Evolutionary conservation across 352 stramenopile genomes (phyloP).

Genomic region (Globisporangium nodosum): DNA sequence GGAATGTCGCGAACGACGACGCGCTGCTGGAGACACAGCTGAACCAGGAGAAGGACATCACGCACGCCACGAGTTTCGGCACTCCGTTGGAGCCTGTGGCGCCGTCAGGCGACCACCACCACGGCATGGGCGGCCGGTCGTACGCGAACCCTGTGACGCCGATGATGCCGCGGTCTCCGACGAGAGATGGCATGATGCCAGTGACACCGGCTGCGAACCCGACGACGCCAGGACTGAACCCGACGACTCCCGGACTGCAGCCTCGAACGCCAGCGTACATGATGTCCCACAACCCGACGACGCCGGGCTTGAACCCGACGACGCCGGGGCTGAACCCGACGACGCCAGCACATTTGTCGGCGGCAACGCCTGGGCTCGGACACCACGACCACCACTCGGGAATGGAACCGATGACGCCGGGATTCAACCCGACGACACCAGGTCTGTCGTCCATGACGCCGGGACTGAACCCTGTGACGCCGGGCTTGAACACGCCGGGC

Average conservation of each 20-base stretch:
- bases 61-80: conserved; percentile 82
- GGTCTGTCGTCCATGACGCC: conserved; percentile 75
- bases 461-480: conserved; percentile 76
- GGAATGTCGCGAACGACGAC: conserved; percentile 87
- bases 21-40: conserved; percentile 80
- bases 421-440: conserved; percentile 83
- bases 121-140: conserved; percentile 41
- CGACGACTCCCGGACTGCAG: conserved; percentile 75
- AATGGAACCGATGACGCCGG: conserved; percentile 86
- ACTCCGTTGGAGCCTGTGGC: conserved; percentile 74
- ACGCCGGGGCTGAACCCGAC: conserved; percentile 74
- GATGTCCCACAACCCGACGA: conserved; percentile 73
- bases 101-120: conserved; percentile 44
- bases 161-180: conserved; percentile 62
- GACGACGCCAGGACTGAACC: conserved; percentile 73
- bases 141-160: conserved; percentile 47
- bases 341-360: conserved; percentile 63
- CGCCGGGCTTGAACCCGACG: conserved; percentile 73
- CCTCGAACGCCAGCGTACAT: conserved; percentile 74
- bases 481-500: conserved; percentile 73
- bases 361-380: conserved; percentile 64
- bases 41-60: conserved; percentile 89
- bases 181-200: conserved; percentile 54
- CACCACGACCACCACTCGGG: conserved; percentile 47
- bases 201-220: conserved; percentile 67